A percentile compares a stretch with the other conserved stretches of the same genome.
Evolutionary conservation across 2,329 filamentous ascomycete genomes (phyloP).

Genomic region (Botryotinia convoluta): DNA sequence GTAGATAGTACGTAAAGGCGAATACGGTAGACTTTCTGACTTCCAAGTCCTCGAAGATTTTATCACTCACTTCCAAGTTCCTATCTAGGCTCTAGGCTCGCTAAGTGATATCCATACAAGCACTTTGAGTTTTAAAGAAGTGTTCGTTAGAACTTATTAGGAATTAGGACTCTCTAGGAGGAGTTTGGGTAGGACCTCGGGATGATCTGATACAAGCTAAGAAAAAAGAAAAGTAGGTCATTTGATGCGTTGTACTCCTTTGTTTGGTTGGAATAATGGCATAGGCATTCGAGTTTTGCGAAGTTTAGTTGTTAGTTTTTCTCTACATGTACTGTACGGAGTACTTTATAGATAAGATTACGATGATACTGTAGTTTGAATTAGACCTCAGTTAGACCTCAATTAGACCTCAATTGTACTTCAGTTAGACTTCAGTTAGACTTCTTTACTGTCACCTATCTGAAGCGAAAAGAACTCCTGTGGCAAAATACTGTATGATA

Average conservation of each 20-base stretch:
- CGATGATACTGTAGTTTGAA: background rate
- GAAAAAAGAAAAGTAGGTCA: slow-evolving; percentile 6
- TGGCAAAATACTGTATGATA: background rate
- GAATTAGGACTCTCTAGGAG: background rate
- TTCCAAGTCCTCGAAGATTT: background rate
- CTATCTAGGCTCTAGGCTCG: background rate
- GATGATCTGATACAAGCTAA: slow-evolving; percentile 24
- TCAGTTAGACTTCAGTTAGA: background rate
- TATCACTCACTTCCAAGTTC: background rate
- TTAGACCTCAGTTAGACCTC: background rate
- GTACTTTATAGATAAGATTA: background rate
- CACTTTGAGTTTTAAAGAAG: background rate
- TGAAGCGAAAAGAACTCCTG: background rate
- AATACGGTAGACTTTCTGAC: background rate
- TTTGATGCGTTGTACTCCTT: slow-evolving; percentile 13
- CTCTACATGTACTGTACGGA: background rate
- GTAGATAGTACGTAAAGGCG: background rate
- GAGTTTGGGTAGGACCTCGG: background rate
- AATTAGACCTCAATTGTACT: background rate
- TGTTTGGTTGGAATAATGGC: background rate
- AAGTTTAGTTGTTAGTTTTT: background rate
- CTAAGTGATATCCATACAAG: slow-evolving; percentile 1
- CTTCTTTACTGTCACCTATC: background rate
- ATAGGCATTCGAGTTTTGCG: background rate
- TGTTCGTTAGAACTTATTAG: background rate